A percentile compares a stretch with the other conserved stretches of the same genome.
These are phyloP conservation scores for Aspergillus sp. DNA, from an alignment of 2,329 filamentous ascomycete species.

Conservation along the genomic window DNA sequence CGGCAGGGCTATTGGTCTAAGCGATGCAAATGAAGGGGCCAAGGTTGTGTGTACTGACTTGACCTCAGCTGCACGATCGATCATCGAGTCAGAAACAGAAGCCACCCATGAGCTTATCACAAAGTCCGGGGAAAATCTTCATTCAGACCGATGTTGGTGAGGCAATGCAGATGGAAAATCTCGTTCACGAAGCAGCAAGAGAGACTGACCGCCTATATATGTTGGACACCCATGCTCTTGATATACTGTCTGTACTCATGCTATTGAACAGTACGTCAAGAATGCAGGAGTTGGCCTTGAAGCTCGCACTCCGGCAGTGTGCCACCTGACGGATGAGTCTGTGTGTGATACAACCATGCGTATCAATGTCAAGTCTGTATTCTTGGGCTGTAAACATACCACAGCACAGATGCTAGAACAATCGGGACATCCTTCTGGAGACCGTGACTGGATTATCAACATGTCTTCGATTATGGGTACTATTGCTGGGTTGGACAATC, in stretches of 20 bases:
- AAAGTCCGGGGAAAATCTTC: conserved; percentile 36
- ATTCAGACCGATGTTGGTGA: conserved; percentile 42
- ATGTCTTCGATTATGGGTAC: conserved; percentile 27
- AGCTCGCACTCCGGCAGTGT: conserved; percentile 21
- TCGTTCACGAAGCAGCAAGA: conserved; percentile 32
- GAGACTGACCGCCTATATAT: conserved; percentile 40
- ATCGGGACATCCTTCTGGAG: conserved; percentile 25
- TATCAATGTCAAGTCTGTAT: conserved; percentile 38
- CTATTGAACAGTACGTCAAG: conserved; percentile 35
- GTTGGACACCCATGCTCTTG: conserved; percentile 15
- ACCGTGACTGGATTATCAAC: conserved; percentile 34
- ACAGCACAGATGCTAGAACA: conserved; percentile 36
- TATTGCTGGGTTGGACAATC: conserved; percentile 18
- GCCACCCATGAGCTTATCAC: conserved; percentile 38
- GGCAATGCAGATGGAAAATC: conserved; percentile 27
- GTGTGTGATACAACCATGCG: conserved; percentile 40
- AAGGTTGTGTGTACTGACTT: conserved; percentile 40
- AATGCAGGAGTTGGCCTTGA: conserved; percentile 48
- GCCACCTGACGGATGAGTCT: conserved; percentile 45
- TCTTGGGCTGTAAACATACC: conserved; percentile 39
- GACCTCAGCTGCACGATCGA: conserved; percentile 4
- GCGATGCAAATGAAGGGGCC: conserved; percentile 37
- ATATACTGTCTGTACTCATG: background rate
- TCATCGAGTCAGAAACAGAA: conserved; percentile 10
- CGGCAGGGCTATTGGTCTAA: conserved; percentile 42